Evolutionary conservation across 1,139 yeast species (phyloP), one percentile per base, ranked within the genome.

Genomic region (Pichia sp.): DNA sequence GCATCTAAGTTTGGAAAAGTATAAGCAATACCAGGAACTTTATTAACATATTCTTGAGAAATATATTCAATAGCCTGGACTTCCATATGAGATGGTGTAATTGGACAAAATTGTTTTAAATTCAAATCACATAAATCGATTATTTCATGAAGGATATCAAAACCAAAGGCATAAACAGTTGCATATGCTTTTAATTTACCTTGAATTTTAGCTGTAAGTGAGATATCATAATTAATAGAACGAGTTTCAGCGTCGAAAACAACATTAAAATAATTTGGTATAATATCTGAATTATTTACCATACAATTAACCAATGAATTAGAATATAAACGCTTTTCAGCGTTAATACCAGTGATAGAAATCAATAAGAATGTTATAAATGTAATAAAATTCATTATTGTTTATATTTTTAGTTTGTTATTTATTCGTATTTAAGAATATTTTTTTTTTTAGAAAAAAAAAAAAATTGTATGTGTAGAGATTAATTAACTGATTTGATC

Each of bases 41-140:
- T 65, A 25, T 70, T 61, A 26, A 72, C 76, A 56, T 77, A 77
- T 6, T 60, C 57, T 25, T 66, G 55, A 39, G 74, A 65, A 46
- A 85, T 73, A 57, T 81, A 79, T 63, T 81, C 75, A 51, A 82
- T 68, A 40, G 88, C 78, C 53, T 84, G 83, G 42, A 85, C 73
- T 59, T 82, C 83, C 60, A 85, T 73, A 30, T 77, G 64, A 29
- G 92, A 92, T 0, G 92, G 88, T 56, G 71, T 80, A 40, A 85
- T 64, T 1, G 92, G 92, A 67, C 94, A 85, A 61, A 85, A 84
- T 66, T 85, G 92, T 61, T 82, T 83, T 86, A 89, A 82, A 28
- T 79, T 80, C 51, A 83, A 62, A 26, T 59, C 44, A 68, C 94
- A 85, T 56, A 82, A 61, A 57, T 83, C 76, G 45, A 84, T 66